Evolutionary conservation across 1,284 basidiomycete genomes (phyloP).

Genomic region (Takashimella koratensis): DNA sequence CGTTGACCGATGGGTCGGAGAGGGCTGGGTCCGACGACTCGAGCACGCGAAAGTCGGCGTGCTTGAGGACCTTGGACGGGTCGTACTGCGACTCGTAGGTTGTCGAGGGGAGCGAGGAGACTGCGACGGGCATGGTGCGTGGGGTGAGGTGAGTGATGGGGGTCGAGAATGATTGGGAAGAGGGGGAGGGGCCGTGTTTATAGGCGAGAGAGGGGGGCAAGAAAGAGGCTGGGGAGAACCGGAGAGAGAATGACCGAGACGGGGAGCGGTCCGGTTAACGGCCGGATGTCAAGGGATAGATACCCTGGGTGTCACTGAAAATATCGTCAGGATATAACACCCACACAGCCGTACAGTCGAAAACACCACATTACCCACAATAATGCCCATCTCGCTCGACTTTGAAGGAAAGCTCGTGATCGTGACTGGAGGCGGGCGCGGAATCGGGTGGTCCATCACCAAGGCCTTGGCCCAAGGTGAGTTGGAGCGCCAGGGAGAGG

Average conservation of each 20-base stretch:
- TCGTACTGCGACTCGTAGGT: conserved; percentile 38
- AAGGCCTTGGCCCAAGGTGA: conserved; percentile 26
- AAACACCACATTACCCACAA: too few species aligned
- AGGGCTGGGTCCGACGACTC: conserved; percentile 25
- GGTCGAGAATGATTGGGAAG: not conserved
- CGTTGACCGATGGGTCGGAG: conserved; percentile 25
- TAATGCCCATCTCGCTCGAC: conserved; percentile 27
- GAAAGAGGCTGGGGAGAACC: too few species aligned
- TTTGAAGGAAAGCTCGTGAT: conserved; percentile 24
- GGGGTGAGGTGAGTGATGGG: too few species aligned
- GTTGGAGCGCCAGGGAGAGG: too few species aligned
- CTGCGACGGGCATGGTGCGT: conserved; percentile 8
- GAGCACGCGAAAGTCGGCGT: conserved; percentile 42
- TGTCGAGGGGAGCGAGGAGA: conserved; percentile 4
- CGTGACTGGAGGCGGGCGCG: conserved; percentile 26
- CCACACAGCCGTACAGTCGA: too few species aligned
- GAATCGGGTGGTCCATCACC: conserved; percentile 28
- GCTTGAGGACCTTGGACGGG: conserved; percentile 37
- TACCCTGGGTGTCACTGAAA: too few species aligned
- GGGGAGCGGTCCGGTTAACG: too few species aligned
- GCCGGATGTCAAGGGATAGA: too few species aligned
- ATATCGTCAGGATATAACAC: too few species aligned
- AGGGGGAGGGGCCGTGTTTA: not conserved
- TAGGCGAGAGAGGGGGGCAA: too few species aligned
- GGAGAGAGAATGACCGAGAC: too few species aligned